Evolutionary conservation across 202 grass and related monocot genomes (phyloP), one percentile per base, ranked within the genome.

Genomic region (Digitaria exilis): DNA sequence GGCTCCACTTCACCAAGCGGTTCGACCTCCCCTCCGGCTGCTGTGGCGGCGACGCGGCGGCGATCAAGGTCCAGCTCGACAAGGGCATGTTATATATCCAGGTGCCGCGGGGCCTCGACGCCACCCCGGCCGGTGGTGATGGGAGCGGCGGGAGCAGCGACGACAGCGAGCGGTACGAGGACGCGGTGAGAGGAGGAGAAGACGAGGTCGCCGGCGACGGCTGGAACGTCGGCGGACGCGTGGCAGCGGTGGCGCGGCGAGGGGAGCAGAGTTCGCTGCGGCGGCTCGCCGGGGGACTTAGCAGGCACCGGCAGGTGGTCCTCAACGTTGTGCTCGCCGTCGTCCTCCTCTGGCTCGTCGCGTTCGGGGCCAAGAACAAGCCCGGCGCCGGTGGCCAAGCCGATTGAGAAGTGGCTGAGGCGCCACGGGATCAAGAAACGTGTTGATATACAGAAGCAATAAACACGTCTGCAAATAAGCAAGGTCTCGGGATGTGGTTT

Each of bases 11-110:
- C 51, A 78, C 66, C 24, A 91, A 89, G 78, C 42, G 73, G 3
- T 86, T 89, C 86, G 76, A 91, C 52, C 76, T 96, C 49, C 84
- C 88, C 9, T 76, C 51, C 22, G 35, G 17, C 56, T 55, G 52
- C 66, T 54, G 37, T n/a, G n/a, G n/a, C n/a, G n/a, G n/a, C 77
- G 72, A 93, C 13, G 42, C 64, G 0, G 37, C 66, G 30, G 85
- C 55, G 57, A 88, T 93, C 90, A 87, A 39, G 73, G 94, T 92
- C 2, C 80, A 80, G 41, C 65, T 96, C 24, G 88, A 89, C 60
- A 81, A 84, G 61, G 91, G 84, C 3, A 14, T 77, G 44, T 81
- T 93, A 54, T 86, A 86, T 72, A 57, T 96, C 45, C 80, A 73
- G 73, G 71, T 91, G 51, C 88, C 88, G 5, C 74, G 49, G 50